Percentiles rank a stretch among this genome's conserved stretches.
phyloP scores from a whole-genome alignment of 805 yeast genomes.

The Sugiyamaella qingdaonensis region DNA sequence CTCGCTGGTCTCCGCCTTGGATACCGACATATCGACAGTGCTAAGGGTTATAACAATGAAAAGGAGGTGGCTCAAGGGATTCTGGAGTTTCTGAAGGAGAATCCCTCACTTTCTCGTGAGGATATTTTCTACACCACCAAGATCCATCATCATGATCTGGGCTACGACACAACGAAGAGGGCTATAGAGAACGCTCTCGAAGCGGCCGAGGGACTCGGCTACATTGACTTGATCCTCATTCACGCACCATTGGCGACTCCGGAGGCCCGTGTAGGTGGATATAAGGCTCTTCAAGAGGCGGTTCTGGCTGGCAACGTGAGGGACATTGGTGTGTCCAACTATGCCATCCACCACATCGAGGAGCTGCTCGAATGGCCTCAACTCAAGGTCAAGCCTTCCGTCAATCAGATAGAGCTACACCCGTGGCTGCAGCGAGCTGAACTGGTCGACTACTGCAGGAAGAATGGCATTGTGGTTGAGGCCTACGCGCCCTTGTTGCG shows the following conservation, averaged over 20 bases:
- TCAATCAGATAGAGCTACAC: constrained; percentile 78
- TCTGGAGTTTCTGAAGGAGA: constrained; percentile 43
- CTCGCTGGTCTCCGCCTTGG: constrained; percentile 60
- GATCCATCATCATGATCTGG: constrained; percentile 54
- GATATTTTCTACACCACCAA: constrained; percentile 59
- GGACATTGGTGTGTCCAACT: constrained; percentile 62
- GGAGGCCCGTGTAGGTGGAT: constrained; percentile 43
- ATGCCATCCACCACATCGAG: constrained; percentile 51
- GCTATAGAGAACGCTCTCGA: constrained; percentile 59
- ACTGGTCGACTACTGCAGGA: constrained; percentile 55
- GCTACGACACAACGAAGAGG: constrained; percentile 24
- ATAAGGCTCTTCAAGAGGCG: constrained; percentile 54
- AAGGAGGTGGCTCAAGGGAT: constrained; percentile 58
- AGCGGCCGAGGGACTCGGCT: constrained; percentile 39
- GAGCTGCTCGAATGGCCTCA: constrained; percentile 48
- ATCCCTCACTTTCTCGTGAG: constrained; percentile 51
- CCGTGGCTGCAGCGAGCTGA: constrained; percentile 78
- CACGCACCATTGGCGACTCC: constrained; percentile 43
- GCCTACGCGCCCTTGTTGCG: constrained; percentile 78
- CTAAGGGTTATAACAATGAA: constrained; percentile 62
- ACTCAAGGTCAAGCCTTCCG: constrained; percentile 56
- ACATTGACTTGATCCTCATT: constrained; percentile 67
- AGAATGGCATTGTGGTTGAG: constrained; percentile 57
- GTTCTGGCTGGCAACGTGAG: constrained; percentile 48
- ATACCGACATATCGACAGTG: constrained; percentile 71